Evolutionary conservation across 1,284 basidiomycete genomes (phyloP).

Genomic region (Ustilago sp.): DNA sequence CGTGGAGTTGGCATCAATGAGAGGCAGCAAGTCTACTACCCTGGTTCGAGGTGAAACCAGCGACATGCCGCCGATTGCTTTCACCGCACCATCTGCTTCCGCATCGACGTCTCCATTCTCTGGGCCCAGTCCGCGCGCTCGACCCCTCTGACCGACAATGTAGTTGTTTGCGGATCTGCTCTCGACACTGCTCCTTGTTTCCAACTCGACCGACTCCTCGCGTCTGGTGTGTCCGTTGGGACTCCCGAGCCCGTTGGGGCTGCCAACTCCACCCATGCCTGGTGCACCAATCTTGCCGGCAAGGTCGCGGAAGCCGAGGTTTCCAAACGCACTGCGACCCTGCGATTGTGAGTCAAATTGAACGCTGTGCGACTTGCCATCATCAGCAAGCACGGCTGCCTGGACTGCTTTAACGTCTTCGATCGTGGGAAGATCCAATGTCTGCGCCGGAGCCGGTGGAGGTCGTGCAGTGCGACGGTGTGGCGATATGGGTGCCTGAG

Average conservation of each 20-base stretch:
- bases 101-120: constrained; percentile 25
- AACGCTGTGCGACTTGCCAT: constrained; percentile 49
- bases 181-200: constrained; percentile 36
- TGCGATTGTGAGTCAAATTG: constrained; percentile 34
- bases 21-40: constrained; percentile 11
- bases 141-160: constrained; percentile 42
- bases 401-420: constrained; percentile 66
- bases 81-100: constrained; percentile 9
- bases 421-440: constrained; percentile 65
- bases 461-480: constrained; percentile 27
- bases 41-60: background rate
- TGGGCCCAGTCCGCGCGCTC: constrained; percentile 35
- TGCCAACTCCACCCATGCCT: constrained; percentile 15
- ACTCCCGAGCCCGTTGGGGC: constrained; percentile 15
- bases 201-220: constrained; percentile 38
- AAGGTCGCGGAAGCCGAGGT: constrained; percentile 42
- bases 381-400: constrained; percentile 55
- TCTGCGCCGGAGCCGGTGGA: constrained; percentile 54
- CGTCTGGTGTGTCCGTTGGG: constrained; percentile 11
- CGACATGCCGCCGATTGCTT: constrained; percentile 21
- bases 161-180: constrained; percentile 27
- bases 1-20: constrained; percentile 37
- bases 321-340: constrained; percentile 27
- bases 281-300: constrained; percentile 33
- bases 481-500: constrained; percentile 10